Conservation (phyloP, 768 basidiomycete species). For the Lactarius vividus region DNA sequence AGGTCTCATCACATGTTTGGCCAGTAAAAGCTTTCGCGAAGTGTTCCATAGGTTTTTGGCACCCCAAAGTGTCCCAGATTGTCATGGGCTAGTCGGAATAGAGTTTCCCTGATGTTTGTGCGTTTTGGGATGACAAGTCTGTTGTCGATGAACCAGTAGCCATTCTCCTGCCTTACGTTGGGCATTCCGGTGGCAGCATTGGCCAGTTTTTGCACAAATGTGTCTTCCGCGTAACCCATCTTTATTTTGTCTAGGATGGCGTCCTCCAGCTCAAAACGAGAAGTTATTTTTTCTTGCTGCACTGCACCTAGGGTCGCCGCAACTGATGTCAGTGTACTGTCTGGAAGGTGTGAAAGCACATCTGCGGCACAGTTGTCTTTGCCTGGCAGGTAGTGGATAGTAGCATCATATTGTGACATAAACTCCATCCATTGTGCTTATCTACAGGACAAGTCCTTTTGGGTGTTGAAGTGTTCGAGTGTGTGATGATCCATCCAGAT, state of each 20-base stretch:
- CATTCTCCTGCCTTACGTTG: neutral
- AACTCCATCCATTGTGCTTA: no score
- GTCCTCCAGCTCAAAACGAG: neutral
- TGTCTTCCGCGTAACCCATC: neutral
- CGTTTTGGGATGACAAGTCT: neutral
- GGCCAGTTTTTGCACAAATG: neutral
- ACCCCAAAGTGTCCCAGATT: neutral
- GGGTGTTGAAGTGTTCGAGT: no score
- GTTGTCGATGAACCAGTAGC: no score
- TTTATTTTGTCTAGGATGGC: neutral
- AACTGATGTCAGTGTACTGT: conserved; percentile 26
- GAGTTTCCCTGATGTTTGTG: accelerated
- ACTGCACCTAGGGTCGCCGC: neutral
- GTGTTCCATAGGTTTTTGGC: neutral
- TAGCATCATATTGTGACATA: no score
- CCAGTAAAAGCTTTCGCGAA: conserved; percentile 19
- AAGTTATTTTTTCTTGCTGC: conserved; percentile 13
- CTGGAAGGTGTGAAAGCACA: conserved; percentile 29
- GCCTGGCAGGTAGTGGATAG: conserved; percentile 32
- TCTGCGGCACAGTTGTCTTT: conserved; percentile 32
- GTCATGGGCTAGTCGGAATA: no score
- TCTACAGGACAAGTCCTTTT: no score
- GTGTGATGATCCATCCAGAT: no score
- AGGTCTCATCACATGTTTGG: conserved; percentile 5
- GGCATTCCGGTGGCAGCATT: neutral